Percentiles rank a stretch among this genome's conserved stretches.
Evolutionary conservation across 2,329 filamentous ascomycete species (phyloP).

Genomic region (Fusarium xylarioides): DNA sequence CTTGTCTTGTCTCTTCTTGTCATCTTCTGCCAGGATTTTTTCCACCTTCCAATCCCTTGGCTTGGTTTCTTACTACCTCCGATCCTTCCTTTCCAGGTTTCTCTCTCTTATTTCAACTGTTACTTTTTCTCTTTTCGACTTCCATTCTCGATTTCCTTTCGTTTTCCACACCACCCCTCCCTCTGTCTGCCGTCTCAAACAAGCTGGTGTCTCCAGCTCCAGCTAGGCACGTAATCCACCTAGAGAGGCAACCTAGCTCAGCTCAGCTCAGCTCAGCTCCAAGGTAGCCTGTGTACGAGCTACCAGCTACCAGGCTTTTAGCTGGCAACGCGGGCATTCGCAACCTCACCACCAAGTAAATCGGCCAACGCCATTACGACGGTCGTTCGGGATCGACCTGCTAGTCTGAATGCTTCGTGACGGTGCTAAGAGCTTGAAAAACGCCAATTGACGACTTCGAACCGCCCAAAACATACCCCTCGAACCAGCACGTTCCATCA

Average conservation of each 20-base stretch:
- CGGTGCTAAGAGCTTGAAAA: conserved; percentile 18
- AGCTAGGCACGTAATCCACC: conserved; percentile 3
- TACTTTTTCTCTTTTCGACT: conserved; percentile 30
- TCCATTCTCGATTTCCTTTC: conserved; percentile 22
- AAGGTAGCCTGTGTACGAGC: conserved; percentile 14
- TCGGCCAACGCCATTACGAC: conserved; percentile 3
- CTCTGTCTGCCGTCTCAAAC: conserved; percentile 9
- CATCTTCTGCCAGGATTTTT: conserved; percentile 34
- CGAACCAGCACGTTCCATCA: conserved; percentile 17
- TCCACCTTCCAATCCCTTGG: conserved; percentile 26
- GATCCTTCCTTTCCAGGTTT: background rate
- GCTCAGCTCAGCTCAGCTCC: background rate
- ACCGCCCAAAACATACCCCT: background rate
- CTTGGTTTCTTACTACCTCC: conserved; percentile 8
- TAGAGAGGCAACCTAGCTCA: conserved; percentile 1
- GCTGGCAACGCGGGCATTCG: conserved; percentile 10
- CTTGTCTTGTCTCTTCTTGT: conserved; percentile 13
- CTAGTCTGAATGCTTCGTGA: conserved; percentile 34
- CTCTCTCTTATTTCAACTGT: background rate
- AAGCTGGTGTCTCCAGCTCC: conserved; percentile 15
- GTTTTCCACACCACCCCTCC: conserved; percentile 12
- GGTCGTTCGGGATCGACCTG: conserved; percentile 18
- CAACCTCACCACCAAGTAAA: conserved; percentile 19
- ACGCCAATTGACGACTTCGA: conserved; percentile 36
- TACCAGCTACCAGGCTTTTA: conserved; percentile 5